Evolutionary conservation across 2,329 filamentous ascomycete genomes (phyloP), one percentile per base, ranked within the genome.

Genomic region (Didymella sp.): DNA sequence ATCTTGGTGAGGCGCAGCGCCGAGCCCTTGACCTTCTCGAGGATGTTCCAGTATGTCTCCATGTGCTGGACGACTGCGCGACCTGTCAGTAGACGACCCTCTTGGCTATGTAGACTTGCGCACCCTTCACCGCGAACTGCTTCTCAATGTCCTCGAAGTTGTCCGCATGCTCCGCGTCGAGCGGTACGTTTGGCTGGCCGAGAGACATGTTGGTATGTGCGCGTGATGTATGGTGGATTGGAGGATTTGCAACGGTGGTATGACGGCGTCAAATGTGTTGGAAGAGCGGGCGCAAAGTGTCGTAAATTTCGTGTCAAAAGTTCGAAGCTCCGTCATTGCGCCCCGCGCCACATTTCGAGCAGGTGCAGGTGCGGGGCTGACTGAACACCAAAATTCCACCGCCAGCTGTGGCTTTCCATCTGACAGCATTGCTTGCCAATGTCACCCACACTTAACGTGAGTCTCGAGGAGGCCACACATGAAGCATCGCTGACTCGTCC

Each of bases 61-160:
- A 99, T 91, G 78, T 99, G 95, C 78, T 96, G 91, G 33, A 98
- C 95, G 48, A 89, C 93, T 84, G 64, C 24, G 56, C 72, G 61
- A 9, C 25, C 3, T 25, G 59, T 68, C 57, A 73, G 64, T 55
- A 15, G 19, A n/a, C 1, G 19, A 6, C 58, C 21, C 68, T 82
- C 19, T 6, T 13, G n/a, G 7, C n/a, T 41, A 7, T 15, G n/a
- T 9, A 24, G 11, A 9, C 28, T 3, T 17, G 45, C 50, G n/a
- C 71, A 92, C 90, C 90, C 83, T 98, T 98, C 70, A 99, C 95
- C 27, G 95, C 95, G 73, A 99, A 99, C 78, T 98, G 95, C 84
- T 97, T 96, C 85, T 99, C 95, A 76, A 99, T 97, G 78, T 89
- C 87, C 76, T 88, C 85, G 64, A 87, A 81, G 78, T 91, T 91